phyloP scores from a whole-genome alignment of 2,329 filamentous ascomycete species.

The Colletotrichum lini region DNA sequence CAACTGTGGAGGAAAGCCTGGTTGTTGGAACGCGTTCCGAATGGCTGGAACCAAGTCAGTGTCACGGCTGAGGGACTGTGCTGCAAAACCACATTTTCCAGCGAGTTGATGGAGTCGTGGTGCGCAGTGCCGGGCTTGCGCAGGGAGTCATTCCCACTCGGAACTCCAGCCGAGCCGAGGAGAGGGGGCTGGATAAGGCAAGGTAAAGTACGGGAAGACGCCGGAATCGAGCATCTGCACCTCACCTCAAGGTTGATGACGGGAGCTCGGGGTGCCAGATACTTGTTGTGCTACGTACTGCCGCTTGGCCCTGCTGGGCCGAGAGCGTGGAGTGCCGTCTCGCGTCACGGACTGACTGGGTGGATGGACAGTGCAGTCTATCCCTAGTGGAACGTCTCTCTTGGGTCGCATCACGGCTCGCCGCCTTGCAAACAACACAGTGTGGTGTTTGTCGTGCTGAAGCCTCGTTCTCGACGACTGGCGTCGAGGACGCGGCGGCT shows the following conservation, averaged over 20 bases:
- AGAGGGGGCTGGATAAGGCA: not conserved
- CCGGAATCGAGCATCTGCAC: constrained; percentile 17
- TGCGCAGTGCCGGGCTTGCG: constrained; percentile 23
- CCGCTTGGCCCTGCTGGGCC: constrained; percentile 1
- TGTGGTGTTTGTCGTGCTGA: not conserved
- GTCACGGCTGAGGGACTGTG: constrained; percentile 16
- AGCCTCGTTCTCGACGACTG: not conserved
- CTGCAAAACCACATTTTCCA: constrained; percentile 23
- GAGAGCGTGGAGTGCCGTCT: not conserved
- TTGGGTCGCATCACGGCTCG: not conserved
- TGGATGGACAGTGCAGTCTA: constrained; percentile 2
- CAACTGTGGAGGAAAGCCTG: constrained; percentile 20
- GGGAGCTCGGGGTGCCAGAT: not conserved
- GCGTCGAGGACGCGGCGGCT: not conserved
- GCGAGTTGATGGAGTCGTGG: constrained; percentile 16
- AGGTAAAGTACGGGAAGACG: not conserved
- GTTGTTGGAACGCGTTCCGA: constrained; percentile 29
- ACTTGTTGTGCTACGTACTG: constrained; percentile 1
- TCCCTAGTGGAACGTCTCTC: not conserved
- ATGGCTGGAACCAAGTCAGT: constrained; percentile 37
- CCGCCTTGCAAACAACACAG: not conserved
- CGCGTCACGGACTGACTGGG: not conserved
- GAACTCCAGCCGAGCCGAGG: constrained; percentile 38
- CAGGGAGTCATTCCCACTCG: constrained; percentile 21
- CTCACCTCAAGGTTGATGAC: constrained; percentile 15